A percentile compares a stretch with the other conserved stretches of the same genome.
Evolutionary conservation across 371 early-diverging fungal species (phyloP).

Genomic region (Mortierella sp.): DNA sequence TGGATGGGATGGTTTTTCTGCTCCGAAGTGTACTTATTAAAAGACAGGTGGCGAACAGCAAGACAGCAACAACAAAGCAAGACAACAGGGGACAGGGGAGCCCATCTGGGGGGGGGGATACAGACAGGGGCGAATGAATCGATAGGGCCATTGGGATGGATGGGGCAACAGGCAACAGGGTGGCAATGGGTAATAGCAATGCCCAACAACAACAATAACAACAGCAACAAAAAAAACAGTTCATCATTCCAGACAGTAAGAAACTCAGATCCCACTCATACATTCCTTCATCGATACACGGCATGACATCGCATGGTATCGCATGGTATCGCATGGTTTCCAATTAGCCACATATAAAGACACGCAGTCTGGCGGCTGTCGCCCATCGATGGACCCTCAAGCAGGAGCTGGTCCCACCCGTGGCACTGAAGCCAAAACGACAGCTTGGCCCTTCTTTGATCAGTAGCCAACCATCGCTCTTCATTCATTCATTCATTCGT

Average conservation of each 20-base stretch:
- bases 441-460: neutral
- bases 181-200: neutral
- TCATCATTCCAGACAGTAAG: neutral
- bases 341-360: too few relatives aligned
- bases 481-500: neutral
- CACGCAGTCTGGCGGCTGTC: too few relatives aligned
- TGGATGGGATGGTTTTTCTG: neutral
- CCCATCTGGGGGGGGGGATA: neutral
- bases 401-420: too few relatives aligned
- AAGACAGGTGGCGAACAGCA: neutral
- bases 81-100: neutral
- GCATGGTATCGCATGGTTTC: too few relatives aligned
- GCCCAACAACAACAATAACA: too few relatives aligned
- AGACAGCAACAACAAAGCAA: neutral
- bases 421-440: too few relatives aligned
- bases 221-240: too few relatives aligned
- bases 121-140: neutral
- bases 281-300: too few relatives aligned
- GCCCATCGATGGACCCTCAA: too few relatives aligned
- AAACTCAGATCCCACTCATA: neutral
- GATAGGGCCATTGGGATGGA: too few relatives aligned
- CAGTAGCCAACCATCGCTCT: neutral
- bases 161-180: too few relatives aligned
- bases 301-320: too few relatives aligned
- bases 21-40: conserved; percentile 1